A percentile compares a stretch with the other conserved stretches of the same genome.
Conservation (phyloP, 495 filamentous ascomycete genomes). For the Patellaria atrata region DNA sequence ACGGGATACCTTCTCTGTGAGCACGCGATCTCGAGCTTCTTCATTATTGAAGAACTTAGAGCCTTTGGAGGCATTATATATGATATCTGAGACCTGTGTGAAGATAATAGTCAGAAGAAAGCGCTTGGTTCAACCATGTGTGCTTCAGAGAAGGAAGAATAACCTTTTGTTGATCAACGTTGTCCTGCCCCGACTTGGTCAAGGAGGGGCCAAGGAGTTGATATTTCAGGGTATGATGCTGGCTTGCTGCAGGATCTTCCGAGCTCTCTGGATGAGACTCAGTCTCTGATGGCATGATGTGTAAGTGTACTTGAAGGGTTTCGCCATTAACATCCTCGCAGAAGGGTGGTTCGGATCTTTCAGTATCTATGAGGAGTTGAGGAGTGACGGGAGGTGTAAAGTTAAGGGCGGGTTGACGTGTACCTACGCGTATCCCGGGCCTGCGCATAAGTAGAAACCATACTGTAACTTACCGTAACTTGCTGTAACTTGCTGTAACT, state of each 20-base stretch:
- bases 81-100: conserved; percentile 74
- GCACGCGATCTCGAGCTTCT: conserved; percentile 60
- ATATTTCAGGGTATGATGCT: conserved; percentile 47
- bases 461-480: too few relatives aligned
- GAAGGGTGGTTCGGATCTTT: too few relatives aligned
- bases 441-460: too few relatives aligned
- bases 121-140: too few relatives aligned
- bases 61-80: conserved; percentile 91
- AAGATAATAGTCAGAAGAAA: background rate
- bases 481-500: too few relatives aligned
- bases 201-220: conserved; percentile 79
- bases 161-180: conserved; percentile 73
- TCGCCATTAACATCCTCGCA: too few relatives aligned
- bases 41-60: conserved; percentile 96
- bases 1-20: conserved; percentile 75
- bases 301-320: background rate
- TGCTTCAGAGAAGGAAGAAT: background rate
- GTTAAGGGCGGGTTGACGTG: too few relatives aligned
- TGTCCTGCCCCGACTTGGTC: conserved; percentile 86
- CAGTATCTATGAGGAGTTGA: conserved; percentile 1
- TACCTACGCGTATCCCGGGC: too few relatives aligned
- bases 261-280: background rate
- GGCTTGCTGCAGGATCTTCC: conserved; percentile 1
- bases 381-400: too few relatives aligned
- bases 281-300: conserved; percentile 4